Conservation (phyloP, 2,329 filamentous ascomycete genomes). For the Stagonosporopsis chrysanthemi region DNA sequence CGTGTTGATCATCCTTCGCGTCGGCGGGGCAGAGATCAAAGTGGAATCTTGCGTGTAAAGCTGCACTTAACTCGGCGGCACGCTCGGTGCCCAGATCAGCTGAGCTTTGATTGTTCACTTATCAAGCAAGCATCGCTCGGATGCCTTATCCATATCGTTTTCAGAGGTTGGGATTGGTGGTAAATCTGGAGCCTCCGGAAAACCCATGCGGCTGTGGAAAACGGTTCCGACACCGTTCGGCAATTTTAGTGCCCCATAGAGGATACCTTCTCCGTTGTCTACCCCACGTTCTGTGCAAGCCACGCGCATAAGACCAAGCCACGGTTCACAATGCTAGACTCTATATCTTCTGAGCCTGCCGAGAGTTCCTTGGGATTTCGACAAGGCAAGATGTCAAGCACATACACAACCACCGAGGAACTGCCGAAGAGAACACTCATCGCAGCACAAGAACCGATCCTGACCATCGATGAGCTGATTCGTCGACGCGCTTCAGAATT, state of each 20-base stretch:
- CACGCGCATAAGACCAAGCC: slow-evolving; percentile 20
- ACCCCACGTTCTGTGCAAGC: slow-evolving; percentile 10
- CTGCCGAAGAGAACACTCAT: slow-evolving; percentile 8
- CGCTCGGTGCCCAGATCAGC: slow-evolving; percentile 1
- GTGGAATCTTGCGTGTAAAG: neutral
- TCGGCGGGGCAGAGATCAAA: slow-evolving; percentile 2
- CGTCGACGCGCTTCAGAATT: slow-evolving; percentile 30
- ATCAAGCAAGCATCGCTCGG: neutral
- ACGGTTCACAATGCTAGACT: slow-evolving; percentile 12
- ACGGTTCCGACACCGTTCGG: slow-evolving; percentile 10
- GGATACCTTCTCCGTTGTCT: slow-evolving; percentile 17
- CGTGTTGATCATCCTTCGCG: slow-evolving; percentile 14
- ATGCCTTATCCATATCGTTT: neutral
- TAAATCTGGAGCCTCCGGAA: slow-evolving; percentile 15
- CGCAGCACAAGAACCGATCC: slow-evolving; percentile 21
- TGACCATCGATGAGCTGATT: slow-evolving; percentile 38
- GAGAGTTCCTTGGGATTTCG: neutral
- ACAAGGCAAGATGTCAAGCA: slow-evolving; percentile 23
- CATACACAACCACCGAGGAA: slow-evolving; percentile 19
- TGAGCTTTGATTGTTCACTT: neutral
- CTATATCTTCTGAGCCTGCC: slow-evolving; percentile 6
- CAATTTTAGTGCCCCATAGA: slow-evolving; percentile 1
- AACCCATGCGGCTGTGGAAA: slow-evolving; percentile 19
- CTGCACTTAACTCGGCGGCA: neutral
- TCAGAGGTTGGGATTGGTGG: slow-evolving; percentile 13